Evolutionary conservation across 1,284 basidiomycete species (phyloP), one percentile per base, ranked within the genome.

Genomic region (Sanghuangporus weigelae): DNA sequence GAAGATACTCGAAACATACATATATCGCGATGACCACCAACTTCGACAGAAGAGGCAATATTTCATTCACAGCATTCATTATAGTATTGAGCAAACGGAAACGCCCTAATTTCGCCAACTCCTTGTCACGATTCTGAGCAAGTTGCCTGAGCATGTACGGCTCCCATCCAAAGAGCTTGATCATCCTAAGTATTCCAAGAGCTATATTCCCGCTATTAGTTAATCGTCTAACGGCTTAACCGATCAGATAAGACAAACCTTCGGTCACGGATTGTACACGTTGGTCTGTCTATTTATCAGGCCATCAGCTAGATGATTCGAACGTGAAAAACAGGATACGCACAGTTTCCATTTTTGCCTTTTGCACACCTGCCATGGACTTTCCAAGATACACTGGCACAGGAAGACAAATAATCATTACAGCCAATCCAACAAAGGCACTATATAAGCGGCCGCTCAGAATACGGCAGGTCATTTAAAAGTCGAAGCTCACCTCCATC

Each of bases 111-210:
- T 54, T 48, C 10, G 21, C 26, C 7, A 65, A 46, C 21, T 65
- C 63, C 35, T 61, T 48, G 35, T 57, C 42, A 31, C 63, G 71
- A 65, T 81, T 83, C n/a, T 75, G 74, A 2, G 73, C 69, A 12
- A 85, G 74, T 51, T 77, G 72, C n/a, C 75, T 71, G 57, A 76
- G 72, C 68, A 83, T 78, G 38, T 76, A 73, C 5, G 69, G 69
- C 66, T 84, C 83, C 83, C 83, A 86, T 8, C 78, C 84, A 67
- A 87, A 87, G 66, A 87, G 80, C 71, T 87, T 87, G 73, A 84
- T 74, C 73, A 82, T 81, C 11, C 79, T 71, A 8, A 77, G 63
- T 2, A 75, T 66, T 38, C 69, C 71, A 68, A 71, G 57, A 21
- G 64, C 70, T 71, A 46, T 31, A 31, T 31, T 3, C 26, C 36